These are phyloP conservation scores for Rhipidocladum racemiflorum DNA, from an alignment of 176 grass and related monocot species.

Conservation along the genomic window DNA sequence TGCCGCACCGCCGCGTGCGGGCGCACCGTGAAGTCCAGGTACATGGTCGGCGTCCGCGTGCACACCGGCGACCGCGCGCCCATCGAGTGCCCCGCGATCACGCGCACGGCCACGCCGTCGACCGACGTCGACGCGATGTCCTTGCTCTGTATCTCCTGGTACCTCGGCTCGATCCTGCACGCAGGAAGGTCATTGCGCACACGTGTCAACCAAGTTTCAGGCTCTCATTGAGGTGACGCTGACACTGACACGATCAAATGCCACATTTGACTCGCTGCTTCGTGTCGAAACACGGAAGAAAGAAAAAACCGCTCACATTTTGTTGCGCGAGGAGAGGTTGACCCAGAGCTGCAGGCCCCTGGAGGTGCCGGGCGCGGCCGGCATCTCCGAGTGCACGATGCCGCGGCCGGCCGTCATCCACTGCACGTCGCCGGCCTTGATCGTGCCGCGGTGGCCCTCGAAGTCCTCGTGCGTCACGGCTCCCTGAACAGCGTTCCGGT, in stretches of 20 bases:
- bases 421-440: slow-evolving; percentile 92
- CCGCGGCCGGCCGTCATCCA: slow-evolving; percentile 98
- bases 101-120: slow-evolving; percentile 72
- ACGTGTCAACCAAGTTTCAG: neutral
- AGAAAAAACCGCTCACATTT: slow-evolving; percentile 52
- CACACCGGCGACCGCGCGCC: slow-evolving; percentile 58
- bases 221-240: neutral
- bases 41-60: slow-evolving; percentile 89
- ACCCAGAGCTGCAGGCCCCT: slow-evolving; percentile 95
- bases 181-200: neutral
- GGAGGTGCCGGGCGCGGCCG: slow-evolving; percentile 58
- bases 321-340: slow-evolving; percentile 88
- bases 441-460: slow-evolving; percentile 80
- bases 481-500: slow-evolving; percentile 38
- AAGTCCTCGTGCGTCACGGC: slow-evolving; percentile 89
- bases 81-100: slow-evolving; percentile 86
- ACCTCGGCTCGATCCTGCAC: slow-evolving; percentile 80
- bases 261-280: neutral
- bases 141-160: slow-evolving; percentile 91
- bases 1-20: slow-evolving; percentile 52
- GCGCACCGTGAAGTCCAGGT: slow-evolving; percentile 88
- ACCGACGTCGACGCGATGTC: slow-evolving; percentile 55
- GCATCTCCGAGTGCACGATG: slow-evolving; percentile 98
- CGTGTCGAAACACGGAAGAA: neutral
- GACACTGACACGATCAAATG: neutral